These are phyloP conservation scores for Penicillium sp. DNA, from an alignment of 2,329 filamentous ascomycete species.

Conservation along the genomic window DNA sequence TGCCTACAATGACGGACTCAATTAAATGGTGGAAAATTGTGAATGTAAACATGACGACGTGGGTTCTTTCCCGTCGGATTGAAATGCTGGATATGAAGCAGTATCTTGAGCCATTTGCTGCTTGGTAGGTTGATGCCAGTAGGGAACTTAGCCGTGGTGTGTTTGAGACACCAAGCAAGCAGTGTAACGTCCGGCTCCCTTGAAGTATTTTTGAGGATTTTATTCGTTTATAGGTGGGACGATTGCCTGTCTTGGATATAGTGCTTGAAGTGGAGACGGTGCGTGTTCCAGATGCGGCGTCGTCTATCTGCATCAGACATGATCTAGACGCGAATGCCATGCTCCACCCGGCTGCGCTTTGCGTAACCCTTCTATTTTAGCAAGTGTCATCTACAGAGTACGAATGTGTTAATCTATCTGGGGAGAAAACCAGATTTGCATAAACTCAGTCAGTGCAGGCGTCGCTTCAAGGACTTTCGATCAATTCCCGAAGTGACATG, in stretches of 20 bases:
- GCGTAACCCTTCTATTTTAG: not conserved
- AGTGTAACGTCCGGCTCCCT: not conserved
- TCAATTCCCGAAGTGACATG: too few species aligned
- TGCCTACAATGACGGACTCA: slow-evolving; percentile 26
- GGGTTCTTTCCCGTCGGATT: slow-evolving; percentile 3
- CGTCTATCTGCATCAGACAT: not conserved
- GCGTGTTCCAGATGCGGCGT: slow-evolving; percentile 7
- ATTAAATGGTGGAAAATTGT: slow-evolving; percentile 21
- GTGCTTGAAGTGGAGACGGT: not conserved
- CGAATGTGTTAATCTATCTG: too few species aligned
- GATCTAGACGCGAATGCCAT: not conserved
- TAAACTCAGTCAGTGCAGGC: too few species aligned
- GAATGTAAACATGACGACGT: slow-evolving; percentile 20
- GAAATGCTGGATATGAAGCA: slow-evolving; percentile 27
- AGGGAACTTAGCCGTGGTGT: too few species aligned
- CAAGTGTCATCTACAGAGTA: not conserved
- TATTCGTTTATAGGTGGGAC: too few species aligned
- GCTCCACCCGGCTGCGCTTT: not conserved
- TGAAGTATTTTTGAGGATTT: not conserved
- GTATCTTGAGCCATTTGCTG: slow-evolving; percentile 18
- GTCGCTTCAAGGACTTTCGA: too few species aligned
- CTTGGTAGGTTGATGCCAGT: slow-evolving; percentile 21
- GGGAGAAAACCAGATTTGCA: too few species aligned
- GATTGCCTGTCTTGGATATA: not conserved
- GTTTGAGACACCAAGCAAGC: not conserved